phyloP scores from a whole-genome alignment of 768 basidiomycete species.

The Lactarius evosmus region DNA sequence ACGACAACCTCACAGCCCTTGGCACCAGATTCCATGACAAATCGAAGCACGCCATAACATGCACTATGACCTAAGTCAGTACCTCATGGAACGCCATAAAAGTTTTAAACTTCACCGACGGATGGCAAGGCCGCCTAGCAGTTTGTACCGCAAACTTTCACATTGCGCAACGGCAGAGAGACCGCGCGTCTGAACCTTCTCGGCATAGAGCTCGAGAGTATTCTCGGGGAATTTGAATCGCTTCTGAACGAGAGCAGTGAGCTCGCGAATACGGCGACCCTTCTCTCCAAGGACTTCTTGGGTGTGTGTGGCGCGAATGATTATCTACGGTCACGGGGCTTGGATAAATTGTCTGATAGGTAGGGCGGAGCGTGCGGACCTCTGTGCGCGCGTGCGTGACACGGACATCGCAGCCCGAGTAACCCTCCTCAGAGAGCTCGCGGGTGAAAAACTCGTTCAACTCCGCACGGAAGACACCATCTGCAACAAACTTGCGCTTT shows the following conservation, averaged over 20 bases:
- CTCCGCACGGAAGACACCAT: conserved; percentile 99
- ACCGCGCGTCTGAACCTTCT: conserved; percentile 98
- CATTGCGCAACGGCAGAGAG: conserved; percentile 98
- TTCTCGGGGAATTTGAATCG: conserved; percentile 99
- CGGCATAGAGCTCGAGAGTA: conserved; percentile 97
- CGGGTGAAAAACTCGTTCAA: conserved; percentile 98
- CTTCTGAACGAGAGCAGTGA: conserved; percentile 97
- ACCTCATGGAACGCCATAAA: neutral
- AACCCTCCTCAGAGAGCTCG: conserved; percentile 98
- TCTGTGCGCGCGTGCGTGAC: conserved; percentile 99
- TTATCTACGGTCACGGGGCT: conserved; percentile 57
- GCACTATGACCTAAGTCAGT: conserved; percentile 48
- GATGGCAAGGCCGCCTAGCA: conserved; percentile 98
- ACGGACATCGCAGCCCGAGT: conserved; percentile 99
- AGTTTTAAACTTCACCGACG: conserved; percentile 65
- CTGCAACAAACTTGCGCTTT: conserved; percentile 97
- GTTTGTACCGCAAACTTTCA: conserved; percentile 97
- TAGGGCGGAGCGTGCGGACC: conserved; percentile 39
- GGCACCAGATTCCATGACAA: conserved; percentile 99
- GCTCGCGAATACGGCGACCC: conserved; percentile 97
- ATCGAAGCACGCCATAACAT: conserved; percentile 99
- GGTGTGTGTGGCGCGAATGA: conserved; percentile 99
- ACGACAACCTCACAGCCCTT: conserved; percentile 99
- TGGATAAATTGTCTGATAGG: conserved; percentile 10
- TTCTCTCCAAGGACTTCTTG: conserved; percentile 99